Evolutionary conservation across 306 rosid genomes (phyloP), one percentile per base, ranked within the genome.

Genomic region (Cucumis hystrix): DNA sequence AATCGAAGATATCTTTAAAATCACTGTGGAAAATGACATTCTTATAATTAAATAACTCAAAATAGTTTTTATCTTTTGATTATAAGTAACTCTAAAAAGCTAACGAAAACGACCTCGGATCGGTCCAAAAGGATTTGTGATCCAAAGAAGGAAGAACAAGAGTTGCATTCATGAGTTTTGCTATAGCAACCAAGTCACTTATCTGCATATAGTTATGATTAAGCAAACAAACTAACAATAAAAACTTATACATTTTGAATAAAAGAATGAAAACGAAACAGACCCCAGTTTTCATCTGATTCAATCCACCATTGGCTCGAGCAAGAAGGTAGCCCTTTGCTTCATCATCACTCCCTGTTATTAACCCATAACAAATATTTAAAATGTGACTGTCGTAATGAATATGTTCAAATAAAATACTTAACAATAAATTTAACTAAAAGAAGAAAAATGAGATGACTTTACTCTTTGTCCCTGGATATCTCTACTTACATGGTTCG

Each of bases 121-220:
- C 99, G 6, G 98, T 96, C 98, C 99, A 96, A 82, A 91, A 96
- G 0, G 99, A 96, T 63, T 87, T 86, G 58, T 96, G 99, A 79
- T 96, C 99, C 51, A 96, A 92, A 56, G 91, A 86, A 59, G 99
- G 99, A 87, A 96, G 92, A 41, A 96, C 97, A 45, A 96, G 93
- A 7, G 97, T 92, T 78, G 97, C 99, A 88, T 92, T 92, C 97
- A 89, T 88, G 74, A 96, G 85, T 89, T 91, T 96, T 58, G 99
- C 97, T 83, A 91, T 91, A 4, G 97, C 99, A 81, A 96, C 99
- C 99, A 96, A 89, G 77, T 96, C 99, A 79, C 99, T 92, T 85
- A 96, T 92, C 99, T 96, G 93, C 87, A 79, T 18, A 17, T n/a
- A 51, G n/a, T 47, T 51, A 25, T 25, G 4, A 8, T 21, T 35